Base-by-base conservation (phyloP, 164 flowering plant genomes). In the Annona cherimola region DNA sequence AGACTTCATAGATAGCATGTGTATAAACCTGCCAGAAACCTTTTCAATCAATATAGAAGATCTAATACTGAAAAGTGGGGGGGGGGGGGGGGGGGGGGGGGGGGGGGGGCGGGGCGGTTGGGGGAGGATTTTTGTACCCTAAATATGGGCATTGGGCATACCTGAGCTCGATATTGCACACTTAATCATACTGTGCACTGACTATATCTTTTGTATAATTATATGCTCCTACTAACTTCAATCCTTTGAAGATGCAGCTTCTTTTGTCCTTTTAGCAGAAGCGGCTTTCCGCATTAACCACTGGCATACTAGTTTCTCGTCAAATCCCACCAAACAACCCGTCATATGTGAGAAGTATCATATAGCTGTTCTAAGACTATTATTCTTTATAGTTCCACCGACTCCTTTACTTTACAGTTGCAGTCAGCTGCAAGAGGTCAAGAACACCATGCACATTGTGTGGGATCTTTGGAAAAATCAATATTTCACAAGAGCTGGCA, bases 401-500 rank as follows among this genome's bases (percentile, higher is more conserved):
- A 50, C 14, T 16, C 57, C 14, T 50, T 16, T 50, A 16, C 57
- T 3, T 9, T 50, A 50, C 57, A 50, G 57, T 50, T 16, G 57
- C 57, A 50, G 14, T 16, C 57, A 50, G 14, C 57, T 50, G 57
- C 42, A 18, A 12, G 19, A 63, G 40, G 9, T 43, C 40, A 40
- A 20, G 42, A 63, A 40, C 44, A 63, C 9, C 35, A 2, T 20
- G 35, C 20, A 61, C 7, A 2, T 61, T n/a, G 63, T 20, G 19
- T 18, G 42, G 16, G 41, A 41, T 19, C 40, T 62, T 39, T 11
- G 8, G 5, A 59, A 14, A 54, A 74, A 57, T 83, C 86, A 95
- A 81, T 85, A 93, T 76, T 89, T 95, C 45, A 95, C 87, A 42
- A 95, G 86, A 44, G 94, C 87, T 11, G 99, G 99, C 73, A 94